Evolutionary conservation across 495 filamentous ascomycete species (phyloP).

Genomic region (Podospora conica): DNA sequence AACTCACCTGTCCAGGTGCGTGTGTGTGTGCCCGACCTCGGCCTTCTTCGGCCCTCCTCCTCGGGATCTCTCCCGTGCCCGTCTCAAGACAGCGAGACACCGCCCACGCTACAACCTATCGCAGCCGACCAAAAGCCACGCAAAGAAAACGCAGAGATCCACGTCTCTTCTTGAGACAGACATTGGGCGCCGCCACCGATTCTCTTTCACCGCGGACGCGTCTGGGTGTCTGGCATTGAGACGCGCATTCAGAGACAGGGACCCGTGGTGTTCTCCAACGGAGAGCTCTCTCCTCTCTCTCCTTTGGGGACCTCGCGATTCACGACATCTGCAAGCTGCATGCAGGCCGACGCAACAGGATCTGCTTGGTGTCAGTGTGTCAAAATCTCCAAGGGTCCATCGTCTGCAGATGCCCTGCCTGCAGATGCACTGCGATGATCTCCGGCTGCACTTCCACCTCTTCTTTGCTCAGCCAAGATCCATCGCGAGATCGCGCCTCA

Average conservation of each 20-base stretch:
- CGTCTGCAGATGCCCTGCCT: not conserved
- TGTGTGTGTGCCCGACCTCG: not conserved
- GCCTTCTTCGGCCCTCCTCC: not conserved
- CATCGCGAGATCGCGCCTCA: not conserved
- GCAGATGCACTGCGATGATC: not conserved
- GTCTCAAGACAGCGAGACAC: not conserved
- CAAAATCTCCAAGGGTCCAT: not conserved
- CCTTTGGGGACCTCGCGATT: constrained; percentile 1
- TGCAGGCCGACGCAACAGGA: not conserved
- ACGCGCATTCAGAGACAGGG: not conserved
- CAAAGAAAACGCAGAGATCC: not conserved
- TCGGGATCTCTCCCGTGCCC: not conserved
- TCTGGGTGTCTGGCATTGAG: constrained; percentile 9
- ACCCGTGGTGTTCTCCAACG: not conserved
- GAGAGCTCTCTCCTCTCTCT: not conserved
- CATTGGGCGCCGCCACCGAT: not conserved
- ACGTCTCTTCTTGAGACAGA: constrained; percentile 6
- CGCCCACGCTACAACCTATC: not conserved
- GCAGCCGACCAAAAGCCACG: not conserved
- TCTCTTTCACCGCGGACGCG: not conserved
- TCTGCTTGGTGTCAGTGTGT: not conserved
- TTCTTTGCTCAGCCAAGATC: not conserved
- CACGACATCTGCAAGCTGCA: constrained; percentile 4
- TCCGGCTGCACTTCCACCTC: not conserved
- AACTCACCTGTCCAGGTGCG: too few species aligned